Base-by-base conservation (phyloP, 352 stramenopile species). In the Phytophthora crassamura region DNA sequence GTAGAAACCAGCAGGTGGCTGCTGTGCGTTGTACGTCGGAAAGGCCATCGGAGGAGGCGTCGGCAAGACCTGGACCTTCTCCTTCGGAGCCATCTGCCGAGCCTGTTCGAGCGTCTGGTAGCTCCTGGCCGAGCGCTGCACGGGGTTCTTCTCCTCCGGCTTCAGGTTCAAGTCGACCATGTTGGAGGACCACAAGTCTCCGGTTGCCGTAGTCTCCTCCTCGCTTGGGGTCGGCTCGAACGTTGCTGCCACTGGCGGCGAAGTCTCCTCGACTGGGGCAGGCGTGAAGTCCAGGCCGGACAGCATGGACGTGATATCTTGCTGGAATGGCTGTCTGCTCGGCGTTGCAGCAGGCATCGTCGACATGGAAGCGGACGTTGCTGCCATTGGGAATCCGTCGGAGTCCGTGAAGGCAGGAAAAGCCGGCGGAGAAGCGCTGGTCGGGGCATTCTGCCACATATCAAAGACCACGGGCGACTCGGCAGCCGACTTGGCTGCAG, bases 91-190 rank as follows among this genome's bases (percentile, higher is more conserved):
- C 36, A 80, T 60, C 40, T 88, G 52, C 8, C 83, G 80, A 22
- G 86, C 86, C 46, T 94, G 86, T 53, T 92, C 86, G 12, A 94
- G 59, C 18, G 86, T 90, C 59, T 92, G 86, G 45, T 86, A 82
- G 54, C 56, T 78, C 50, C 81, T 86, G 15, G 74, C 70, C 4
- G 69, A 75, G 4, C 79, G 68, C n/a, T 70, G 49, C 38, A 84
- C 69, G 14, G 53, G 67, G 53, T 84, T 80, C 47, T 91, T 89
- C 22, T 84, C 62, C 18, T 75, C 51, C 1, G 77, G 69, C 22
- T 89, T 89, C 36, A 94, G 63, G 61, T 94, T 89, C 40, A 94
- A 57, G 38, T 92, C 82, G 20, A 92, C 83, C 66, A 94, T 92
- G 47, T 67, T 76, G 36, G 86, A 90, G 4, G 75, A 78, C 86